Base-by-base conservation (phyloP, 2,329 filamentous ascomycete species). In the Aspergillus persii region DNA sequence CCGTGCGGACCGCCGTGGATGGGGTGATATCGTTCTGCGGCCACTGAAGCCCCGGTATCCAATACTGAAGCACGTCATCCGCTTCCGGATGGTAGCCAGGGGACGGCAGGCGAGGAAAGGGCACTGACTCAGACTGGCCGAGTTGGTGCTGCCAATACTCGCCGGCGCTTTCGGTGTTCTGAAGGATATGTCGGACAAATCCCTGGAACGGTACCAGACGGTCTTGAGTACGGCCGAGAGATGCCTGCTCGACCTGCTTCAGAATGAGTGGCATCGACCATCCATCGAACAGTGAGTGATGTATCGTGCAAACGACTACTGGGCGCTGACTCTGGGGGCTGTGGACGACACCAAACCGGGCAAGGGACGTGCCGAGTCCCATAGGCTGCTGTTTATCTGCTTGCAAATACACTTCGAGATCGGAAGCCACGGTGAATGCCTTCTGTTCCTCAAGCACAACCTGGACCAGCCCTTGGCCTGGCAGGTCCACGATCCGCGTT, bases 201-300 rank as follows among this genome's bases (percentile, higher is more conserved):
- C 46, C 33, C 44, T 54, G 50, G 50, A 51, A 53, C 2, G 50
- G 54, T 2, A 31, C 36, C 8, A 30, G 50, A 8, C n/a, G 23
- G 9, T 30, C 3, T 12, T 30, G 6, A 15, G 11, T 29, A 12
- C 53, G 27, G 41, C 30, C 50, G 9, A 23, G 26, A 31, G 56
- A 59, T 6, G 53, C 56, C 8, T 59, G 49, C 33, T 31, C 31
- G 26, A 78, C 65, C 36, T 65, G 59, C n/a, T 74, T 63, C 11
- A 74, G 61, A 12, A 79, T 64, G 18, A 77, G 61, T 1, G 68
- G 65, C 59, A 73, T 68, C 1, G 72, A 72, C 69, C 72, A 75
- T 0, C 74, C 76, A 65, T 79, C 76, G 61, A 78, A 79, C 0
- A 77, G 49, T 1, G 71, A 69, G 60, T 79, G 77, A 56, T 79